Evolutionary conservation across 2,329 filamentous ascomycete species (phyloP).

Genomic region (Phyllachora maydis): DNA sequence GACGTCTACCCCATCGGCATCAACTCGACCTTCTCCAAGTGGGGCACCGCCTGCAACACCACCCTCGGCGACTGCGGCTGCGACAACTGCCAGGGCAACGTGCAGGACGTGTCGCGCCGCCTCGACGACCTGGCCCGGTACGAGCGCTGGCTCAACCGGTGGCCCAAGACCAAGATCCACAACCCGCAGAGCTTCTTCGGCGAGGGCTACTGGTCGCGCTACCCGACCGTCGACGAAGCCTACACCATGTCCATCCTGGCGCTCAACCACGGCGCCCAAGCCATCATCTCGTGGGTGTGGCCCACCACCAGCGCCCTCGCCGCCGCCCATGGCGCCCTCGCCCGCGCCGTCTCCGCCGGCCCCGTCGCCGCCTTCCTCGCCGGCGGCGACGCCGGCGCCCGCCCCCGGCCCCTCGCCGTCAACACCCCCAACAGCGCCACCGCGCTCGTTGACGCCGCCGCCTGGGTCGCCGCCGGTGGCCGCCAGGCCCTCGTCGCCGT

Average conservation of each 20-base stretch:
- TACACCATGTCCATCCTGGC: constrained; percentile 22
- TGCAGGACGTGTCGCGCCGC: constrained; percentile 25
- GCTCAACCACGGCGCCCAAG: constrained; percentile 22
- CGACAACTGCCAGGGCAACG: constrained; percentile 32
- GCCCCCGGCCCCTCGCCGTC: constrained; percentile 4
- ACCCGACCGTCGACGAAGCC: constrained; percentile 20
- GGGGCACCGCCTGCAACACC: constrained; percentile 32
- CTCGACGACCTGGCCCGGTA: constrained; percentile 17
- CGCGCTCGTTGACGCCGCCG: constrained; percentile 13
- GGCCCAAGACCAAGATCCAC: constrained; percentile 20
- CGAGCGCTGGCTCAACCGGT: constrained; percentile 18
- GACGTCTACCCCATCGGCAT: constrained; percentile 39
- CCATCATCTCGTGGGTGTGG: constrained; percentile 23
- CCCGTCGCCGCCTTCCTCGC: constrained; percentile 19
- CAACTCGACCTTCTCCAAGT: constrained; percentile 31
- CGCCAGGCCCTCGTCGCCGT: constrained; percentile 13
- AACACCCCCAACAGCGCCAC: constrained; percentile 5
- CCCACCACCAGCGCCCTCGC: constrained; percentile 16
- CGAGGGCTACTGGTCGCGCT: constrained; percentile 23
- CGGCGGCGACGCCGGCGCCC: constrained; percentile 9
- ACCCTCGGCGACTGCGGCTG: constrained; percentile 44
- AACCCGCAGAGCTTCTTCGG: constrained; percentile 26
- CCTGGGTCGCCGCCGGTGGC: constrained; percentile 12
- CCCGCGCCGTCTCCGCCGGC: constrained; percentile 13
- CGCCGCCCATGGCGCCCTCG: constrained; percentile 16